Conservation (phyloP, 306 rosid genomes). For the Lathyrus oleraceus region DNA sequence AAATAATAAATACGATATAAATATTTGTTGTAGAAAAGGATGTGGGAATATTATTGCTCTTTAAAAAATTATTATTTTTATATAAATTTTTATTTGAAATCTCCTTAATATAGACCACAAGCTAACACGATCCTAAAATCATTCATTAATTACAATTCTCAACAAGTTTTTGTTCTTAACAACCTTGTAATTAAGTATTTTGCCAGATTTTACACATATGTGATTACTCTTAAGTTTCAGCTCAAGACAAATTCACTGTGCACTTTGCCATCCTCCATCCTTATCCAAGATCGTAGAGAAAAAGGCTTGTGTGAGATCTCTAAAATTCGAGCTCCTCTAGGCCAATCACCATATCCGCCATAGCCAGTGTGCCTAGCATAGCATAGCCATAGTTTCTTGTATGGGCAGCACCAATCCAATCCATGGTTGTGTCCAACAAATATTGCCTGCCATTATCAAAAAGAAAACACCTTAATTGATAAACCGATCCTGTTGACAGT, state of each 20-base stretch:
- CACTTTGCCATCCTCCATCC: conserved; percentile 70
- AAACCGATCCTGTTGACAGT: not conserved
- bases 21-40: too few species aligned
- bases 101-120: too few species aligned
- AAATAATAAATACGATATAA: too few species aligned
- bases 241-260: conserved; percentile 58
- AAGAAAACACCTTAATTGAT: not conserved
- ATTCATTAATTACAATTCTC: not conserved
- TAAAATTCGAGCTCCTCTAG: conserved; percentile 65
- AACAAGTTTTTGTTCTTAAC: not conserved
- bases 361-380: conserved; percentile 83
- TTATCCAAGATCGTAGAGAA: conserved; percentile 71
- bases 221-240: conserved; percentile 9
- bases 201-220: not conserved
- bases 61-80: too few species aligned
- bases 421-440: conserved; percentile 94
- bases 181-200: not conserved
- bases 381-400: conserved; percentile 67
- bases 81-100: too few species aligned
- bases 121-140: not conserved
- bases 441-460: conserved; percentile 58
- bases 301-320: conserved; percentile 61
- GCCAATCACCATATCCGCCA: conserved; percentile 78
- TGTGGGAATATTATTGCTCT: too few species aligned
- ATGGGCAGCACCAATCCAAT: conserved; percentile 87